Evolutionary conservation across 139 green algal genomes (phyloP), one percentile per base, ranked within the genome.

Genomic region (Chlamydomonas sp.): DNA sequence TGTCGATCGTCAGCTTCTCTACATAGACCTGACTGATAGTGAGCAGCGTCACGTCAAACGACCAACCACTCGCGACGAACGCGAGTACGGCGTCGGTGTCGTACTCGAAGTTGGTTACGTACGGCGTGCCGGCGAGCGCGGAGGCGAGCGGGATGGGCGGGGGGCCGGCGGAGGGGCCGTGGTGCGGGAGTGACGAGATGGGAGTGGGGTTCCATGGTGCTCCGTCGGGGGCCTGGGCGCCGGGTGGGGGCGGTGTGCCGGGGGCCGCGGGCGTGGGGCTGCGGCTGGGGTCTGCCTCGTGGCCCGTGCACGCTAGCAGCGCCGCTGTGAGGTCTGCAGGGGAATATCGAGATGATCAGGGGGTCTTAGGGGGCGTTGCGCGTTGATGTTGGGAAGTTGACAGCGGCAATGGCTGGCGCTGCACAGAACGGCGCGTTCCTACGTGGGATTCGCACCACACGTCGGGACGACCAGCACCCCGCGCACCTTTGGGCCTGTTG

Each of bases 21-120:
- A 85, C 77, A 61, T 89, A 89, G 18, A 91, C 49, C 79, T 91
- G 89, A 17, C 78, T 88, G 79, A 91, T 91, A 6, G 81, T 79
- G 16, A 89, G 69, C 49, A 91, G 79, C 17, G 78, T 72, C 31
- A 88, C 80, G 12, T 91, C 89, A 60, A 81, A 89, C 63, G 74
- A 83, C 64, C 74, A 81, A 7, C 79, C 17, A 31, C 61, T 17
- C 1, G 82, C 58, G 18, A 91, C 58, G 75, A 72, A 91, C 18
- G 73, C 57, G 2, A 89, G 74, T 79, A 91, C 84, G 6, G 73
- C 61, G 79, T 91, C 89, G 57, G 73, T 67, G 5, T 80, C 63
- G 14, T 67, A 83, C 8, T 71, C 75, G 61, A 89, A 87, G 79
- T 91, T 89, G 64, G 79, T 87, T 0, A 57, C 10, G 62, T 80